A percentile compares a stretch with the other conserved stretches of the same genome.
phyloP scores from a whole-genome alignment of 805 yeast species.

The Lipomyces spencermartinsiae region DNA sequence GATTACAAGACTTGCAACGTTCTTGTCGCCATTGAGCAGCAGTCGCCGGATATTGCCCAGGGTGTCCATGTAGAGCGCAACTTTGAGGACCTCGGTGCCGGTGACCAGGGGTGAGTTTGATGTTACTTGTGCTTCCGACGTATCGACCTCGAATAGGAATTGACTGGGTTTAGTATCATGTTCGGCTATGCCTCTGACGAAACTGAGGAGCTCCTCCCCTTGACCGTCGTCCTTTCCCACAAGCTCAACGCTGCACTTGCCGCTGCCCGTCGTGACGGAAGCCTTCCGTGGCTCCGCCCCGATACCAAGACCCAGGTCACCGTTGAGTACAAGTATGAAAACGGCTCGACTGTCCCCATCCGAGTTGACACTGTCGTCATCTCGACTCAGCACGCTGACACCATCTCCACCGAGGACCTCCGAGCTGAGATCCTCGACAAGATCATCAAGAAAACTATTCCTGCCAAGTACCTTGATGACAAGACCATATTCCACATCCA shows the following conservation, averaged over 20 bases:
- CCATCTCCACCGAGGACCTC: slow-evolving; percentile 90
- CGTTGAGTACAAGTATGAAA: slow-evolving; percentile 90
- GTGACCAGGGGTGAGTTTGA: slow-evolving; percentile 77
- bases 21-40: slow-evolving; percentile 98
- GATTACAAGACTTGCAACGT: slow-evolving; percentile 99
- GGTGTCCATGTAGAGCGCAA: slow-evolving; percentile 97
- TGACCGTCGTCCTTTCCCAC: slow-evolving; percentile 93
- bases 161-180: slow-evolving; percentile 73
- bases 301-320: slow-evolving; percentile 99
- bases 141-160: neutral
- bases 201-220: slow-evolving; percentile 96
- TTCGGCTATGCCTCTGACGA: slow-evolving; percentile 99
- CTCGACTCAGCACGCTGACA: slow-evolving; percentile 97
- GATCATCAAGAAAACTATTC: slow-evolving; percentile 89
- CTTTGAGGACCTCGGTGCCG: slow-evolving; percentile 97
- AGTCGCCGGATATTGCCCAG: slow-evolving; percentile 98
- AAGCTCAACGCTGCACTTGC: slow-evolving; percentile 96
- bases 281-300: slow-evolving; percentile 96
- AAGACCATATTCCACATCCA: slow-evolving; percentile 91
- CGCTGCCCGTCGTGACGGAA: slow-evolving; percentile 94
- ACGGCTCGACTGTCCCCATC: slow-evolving; percentile 93
- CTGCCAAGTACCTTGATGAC: slow-evolving; percentile 87
- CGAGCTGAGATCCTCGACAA: slow-evolving; percentile 79
- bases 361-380: slow-evolving; percentile 98
- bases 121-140: neutral